phyloP scores from a whole-genome alignment of 768 basidiomycete genomes.

The Daedaleopsis sinensis region DNA sequence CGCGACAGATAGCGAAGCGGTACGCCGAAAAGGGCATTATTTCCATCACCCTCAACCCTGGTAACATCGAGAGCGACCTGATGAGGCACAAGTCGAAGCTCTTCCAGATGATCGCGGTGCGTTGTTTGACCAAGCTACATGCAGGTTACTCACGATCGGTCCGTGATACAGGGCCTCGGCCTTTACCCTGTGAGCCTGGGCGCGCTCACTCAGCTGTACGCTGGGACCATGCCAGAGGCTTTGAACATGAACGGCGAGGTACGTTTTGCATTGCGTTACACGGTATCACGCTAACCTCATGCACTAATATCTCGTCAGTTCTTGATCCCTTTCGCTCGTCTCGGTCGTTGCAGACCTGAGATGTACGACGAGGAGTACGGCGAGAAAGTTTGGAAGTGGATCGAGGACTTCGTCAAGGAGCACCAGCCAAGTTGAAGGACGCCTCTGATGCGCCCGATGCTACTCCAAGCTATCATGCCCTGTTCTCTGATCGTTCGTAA shows the following conservation, averaged over 20 bases:
- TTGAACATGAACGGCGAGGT: constrained; percentile 44
- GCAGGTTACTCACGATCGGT: constrained; percentile 24
- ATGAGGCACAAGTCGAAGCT: constrained; percentile 1
- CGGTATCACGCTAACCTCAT: too few relatives aligned
- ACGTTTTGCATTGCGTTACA: not conserved
- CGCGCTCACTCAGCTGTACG: constrained; percentile 33
- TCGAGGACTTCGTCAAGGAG: constrained; percentile 17
- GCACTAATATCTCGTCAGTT: constrained; percentile 15
- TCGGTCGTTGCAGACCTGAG: constrained; percentile 18
- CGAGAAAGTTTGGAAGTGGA: constrained; percentile 22
- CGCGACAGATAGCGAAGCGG: constrained; percentile 49
- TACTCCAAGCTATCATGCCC: too few relatives aligned
- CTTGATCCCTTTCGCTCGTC: constrained; percentile 23
- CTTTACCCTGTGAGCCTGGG: constrained; percentile 33
- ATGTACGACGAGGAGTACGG: constrained; percentile 20
- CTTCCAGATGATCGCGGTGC: constrained; percentile 22
- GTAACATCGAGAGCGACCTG: constrained; percentile 23
- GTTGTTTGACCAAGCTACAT: constrained; percentile 11
- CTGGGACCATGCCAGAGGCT: constrained; percentile 40
- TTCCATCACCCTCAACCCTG: constrained; percentile 47
- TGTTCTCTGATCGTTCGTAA: too few relatives aligned
- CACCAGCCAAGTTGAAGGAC: not conserved
- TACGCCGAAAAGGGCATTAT: constrained; percentile 49
- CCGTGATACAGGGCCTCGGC: constrained; percentile 23
- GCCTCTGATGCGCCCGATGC: too few relatives aligned